Evolutionary conservation across 2,329 filamentous ascomycete species (phyloP).

Genomic region (Aspergillus oerlinghausenensis): DNA sequence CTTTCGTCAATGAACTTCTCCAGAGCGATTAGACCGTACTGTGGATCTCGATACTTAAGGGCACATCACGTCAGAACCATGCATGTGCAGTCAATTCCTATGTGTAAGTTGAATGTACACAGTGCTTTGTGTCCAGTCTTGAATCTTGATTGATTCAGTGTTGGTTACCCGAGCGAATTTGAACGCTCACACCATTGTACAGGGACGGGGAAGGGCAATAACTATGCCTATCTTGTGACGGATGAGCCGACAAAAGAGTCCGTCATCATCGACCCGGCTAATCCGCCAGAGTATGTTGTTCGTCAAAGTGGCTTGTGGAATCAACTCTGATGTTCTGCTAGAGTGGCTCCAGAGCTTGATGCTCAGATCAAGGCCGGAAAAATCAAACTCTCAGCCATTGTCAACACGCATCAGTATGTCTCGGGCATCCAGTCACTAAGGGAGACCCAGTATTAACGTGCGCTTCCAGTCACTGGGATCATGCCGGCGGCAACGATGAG

Average conservation of each 20-base stretch:
- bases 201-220: constrained; percentile 43
- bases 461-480: constrained; percentile 73
- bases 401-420: constrained; percentile 94
- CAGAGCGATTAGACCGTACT: constrained; percentile 18
- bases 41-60: constrained; percentile 7
- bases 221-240: constrained; percentile 50
- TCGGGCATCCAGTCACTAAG: not conserved
- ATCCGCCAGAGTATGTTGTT: constrained; percentile 45
- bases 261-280: constrained; percentile 49
- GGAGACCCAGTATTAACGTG: constrained; percentile 7
- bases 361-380: constrained; percentile 65
- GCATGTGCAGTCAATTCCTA: constrained; percentile 51
- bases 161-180: not conserved
- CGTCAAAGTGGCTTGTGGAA: not conserved
- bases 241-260: constrained; percentile 48
- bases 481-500: constrained; percentile 85
- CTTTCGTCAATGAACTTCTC: constrained; percentile 27
- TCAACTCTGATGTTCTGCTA: constrained; percentile 21
- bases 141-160: not conserved
- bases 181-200: not conserved
- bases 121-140: not conserved
- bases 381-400: constrained; percentile 81
- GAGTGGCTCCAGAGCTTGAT: constrained; percentile 63
- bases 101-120: constrained; percentile 40
- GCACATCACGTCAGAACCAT: constrained; percentile 31